phyloP scores from a whole-genome alignment of 2,329 filamentous ascomycete genomes.

The Zasmidium angulare region DNA sequence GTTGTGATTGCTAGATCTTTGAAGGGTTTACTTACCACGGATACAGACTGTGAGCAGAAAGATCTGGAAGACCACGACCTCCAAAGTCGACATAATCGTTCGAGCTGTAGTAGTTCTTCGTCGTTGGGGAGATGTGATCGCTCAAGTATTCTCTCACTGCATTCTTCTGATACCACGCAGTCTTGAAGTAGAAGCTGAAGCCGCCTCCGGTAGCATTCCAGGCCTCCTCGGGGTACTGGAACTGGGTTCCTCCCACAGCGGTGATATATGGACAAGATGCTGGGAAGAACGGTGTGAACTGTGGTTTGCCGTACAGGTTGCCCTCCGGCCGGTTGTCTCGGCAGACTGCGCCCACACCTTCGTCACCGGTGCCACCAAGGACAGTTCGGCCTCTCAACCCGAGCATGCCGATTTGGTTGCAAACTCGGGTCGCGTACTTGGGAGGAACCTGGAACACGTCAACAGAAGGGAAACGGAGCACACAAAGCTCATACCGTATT shows the following conservation, averaged over 20 bases:
- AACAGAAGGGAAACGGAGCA: no score
- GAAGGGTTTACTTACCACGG: slow-evolving; percentile 15
- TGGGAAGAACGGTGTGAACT: slow-evolving; percentile 45
- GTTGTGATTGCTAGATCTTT: no score
- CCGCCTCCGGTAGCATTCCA: slow-evolving; percentile 37
- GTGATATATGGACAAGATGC: slow-evolving; percentile 49
- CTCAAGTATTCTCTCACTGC: slow-evolving; percentile 32
- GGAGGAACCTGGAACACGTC: no score
- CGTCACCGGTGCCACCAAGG: slow-evolving; percentile 62
- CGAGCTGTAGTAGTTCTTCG: slow-evolving; percentile 22
- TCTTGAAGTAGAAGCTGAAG: slow-evolving; percentile 45
- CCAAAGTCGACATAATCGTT: slow-evolving; percentile 23
- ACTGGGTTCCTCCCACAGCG: slow-evolving; percentile 44
- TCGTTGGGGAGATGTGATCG: slow-evolving; percentile 13
- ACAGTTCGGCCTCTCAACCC: slow-evolving; percentile 64
- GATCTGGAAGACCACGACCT: slow-evolving; percentile 46
- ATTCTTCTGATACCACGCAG: slow-evolving; percentile 43
- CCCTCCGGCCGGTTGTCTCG: slow-evolving; percentile 42
- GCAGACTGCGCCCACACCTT: slow-evolving; percentile 52
- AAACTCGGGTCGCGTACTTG: slow-evolving; percentile 61
- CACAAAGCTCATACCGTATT: no score
- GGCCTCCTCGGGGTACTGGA: slow-evolving; percentile 39
- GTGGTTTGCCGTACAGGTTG: slow-evolving; percentile 33
- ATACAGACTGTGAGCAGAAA: slow-evolving; percentile 46
- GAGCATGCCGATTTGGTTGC: slow-evolving; percentile 63